Evolutionary conservation across 495 filamentous ascomycete genomes (phyloP), one percentile per base, ranked within the genome.

Genomic region (Penicillium lividum): DNA sequence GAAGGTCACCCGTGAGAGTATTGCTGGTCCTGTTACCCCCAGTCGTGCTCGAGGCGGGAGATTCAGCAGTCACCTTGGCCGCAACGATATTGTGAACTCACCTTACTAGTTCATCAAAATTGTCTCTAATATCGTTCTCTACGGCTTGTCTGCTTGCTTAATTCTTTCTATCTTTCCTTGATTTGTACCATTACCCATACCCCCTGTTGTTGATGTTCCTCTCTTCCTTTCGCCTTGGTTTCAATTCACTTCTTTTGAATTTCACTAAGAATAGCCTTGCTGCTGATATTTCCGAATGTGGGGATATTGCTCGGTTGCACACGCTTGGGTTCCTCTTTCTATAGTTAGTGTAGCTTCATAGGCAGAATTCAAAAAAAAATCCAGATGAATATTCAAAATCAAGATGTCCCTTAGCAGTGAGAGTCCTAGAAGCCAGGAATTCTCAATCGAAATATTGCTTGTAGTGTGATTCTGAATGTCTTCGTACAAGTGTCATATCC

Each of bases 1-100:
- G 82, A 88, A 84, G 73, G 91, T 93, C 3, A 97, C 95, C 5
- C 80, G 94, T 38, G 92, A 98, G 81, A 96, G 91, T 66, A 97
- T 98, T 71, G 84, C 86, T 31, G 81, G 80, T 7, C 85, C 85
- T 66, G 79, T 66, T 58, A 89, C 76, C 65, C 86, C 78, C 33
- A 75, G 63, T 46, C 77, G 76, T 57, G 52, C 50, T 18, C 70
- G 76, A 63, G 79, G 61, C 30, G 75, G 73, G 53, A 69, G 75
- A 67, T 81, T 71, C 65, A 81, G 77, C 13, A 79, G 81, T 36
- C 83, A 76, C 0, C 74, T 96, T 27, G 82, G 86, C 16, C 82
- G 82, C 69, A 86, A 89, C 42, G 89, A 93, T 40, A 83, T 97
- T 45, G 92, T 97, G 8, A 88, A 95, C 66, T 91, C 89, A 57